These are phyloP conservation scores for Juncus effusus DNA, from an alignment of 176 grass and related monocot species.

Conservation along the genomic window DNA sequence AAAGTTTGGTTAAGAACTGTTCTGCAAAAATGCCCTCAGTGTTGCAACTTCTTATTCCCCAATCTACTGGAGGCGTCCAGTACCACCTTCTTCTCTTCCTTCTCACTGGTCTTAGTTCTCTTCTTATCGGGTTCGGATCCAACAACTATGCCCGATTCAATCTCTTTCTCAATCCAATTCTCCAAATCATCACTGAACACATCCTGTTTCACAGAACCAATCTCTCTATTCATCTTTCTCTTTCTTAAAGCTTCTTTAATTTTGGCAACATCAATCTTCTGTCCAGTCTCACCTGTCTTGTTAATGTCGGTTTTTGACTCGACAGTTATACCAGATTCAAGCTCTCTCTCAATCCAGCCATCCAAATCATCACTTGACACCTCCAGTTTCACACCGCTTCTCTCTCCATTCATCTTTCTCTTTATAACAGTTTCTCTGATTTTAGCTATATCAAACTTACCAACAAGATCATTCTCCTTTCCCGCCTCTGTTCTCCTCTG, in stretches of 20 bases:
- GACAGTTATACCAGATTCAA: slow-evolving; percentile 51
- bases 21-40: no score
- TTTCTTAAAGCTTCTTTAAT: slow-evolving; percentile 11
- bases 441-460: not conserved
- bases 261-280: not conserved
- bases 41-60: no score
- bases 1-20: no score
- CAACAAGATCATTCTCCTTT: not conserved
- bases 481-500: slow-evolving; percentile 7
- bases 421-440: slow-evolving; percentile 14
- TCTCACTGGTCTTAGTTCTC: slow-evolving; percentile 25
- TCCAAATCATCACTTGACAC: slow-evolving; percentile 24
- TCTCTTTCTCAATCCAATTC: slow-evolving; percentile 59
- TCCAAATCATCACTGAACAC: slow-evolving; percentile 24
- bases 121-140: slow-evolving; percentile 24
- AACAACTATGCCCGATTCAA: slow-evolving; percentile 52
- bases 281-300: not conserved
- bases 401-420: slow-evolving; percentile 14
- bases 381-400: not conserved
- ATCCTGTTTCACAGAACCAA: not conserved
- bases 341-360: slow-evolving; percentile 58
- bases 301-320: not conserved
- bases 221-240: slow-evolving; percentile 13
- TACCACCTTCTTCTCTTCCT: slow-evolving; percentile 16
- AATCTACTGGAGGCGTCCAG: not conserved